Percentiles rank a stretch among this genome's conserved stretches.
These are phyloP conservation scores for Nakataea oryzae DNA, from an alignment of 2,329 filamentous ascomycete species.

Conservation along the genomic window DNA sequence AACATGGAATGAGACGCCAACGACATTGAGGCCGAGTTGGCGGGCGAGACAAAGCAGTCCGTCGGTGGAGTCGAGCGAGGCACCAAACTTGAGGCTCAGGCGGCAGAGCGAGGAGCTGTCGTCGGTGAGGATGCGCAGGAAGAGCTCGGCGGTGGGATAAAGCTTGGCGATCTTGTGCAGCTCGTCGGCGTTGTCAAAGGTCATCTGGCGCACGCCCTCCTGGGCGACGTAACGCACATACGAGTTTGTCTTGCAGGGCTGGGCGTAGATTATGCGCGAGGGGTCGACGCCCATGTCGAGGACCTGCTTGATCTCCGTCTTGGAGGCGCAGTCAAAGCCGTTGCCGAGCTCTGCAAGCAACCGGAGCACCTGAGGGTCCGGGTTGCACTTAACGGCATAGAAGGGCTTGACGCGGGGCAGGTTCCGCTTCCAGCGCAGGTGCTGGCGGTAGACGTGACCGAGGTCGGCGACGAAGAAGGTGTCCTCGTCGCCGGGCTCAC, in stretches of 20 bases:
- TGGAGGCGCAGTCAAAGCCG: constrained; percentile 97
- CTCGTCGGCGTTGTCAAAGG: constrained; percentile 97
- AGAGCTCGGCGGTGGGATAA: constrained; percentile 82
- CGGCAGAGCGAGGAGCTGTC: constrained; percentile 91
- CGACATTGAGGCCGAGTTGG: constrained; percentile 76
- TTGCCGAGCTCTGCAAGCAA: constrained; percentile 82
- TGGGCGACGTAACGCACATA: constrained; percentile 85
- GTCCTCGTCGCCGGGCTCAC: constrained; percentile 89
- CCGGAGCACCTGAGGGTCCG: constrained; percentile 77
- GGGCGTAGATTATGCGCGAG: constrained; percentile 92
- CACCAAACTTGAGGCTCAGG: constrained; percentile 94
- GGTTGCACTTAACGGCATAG: constrained; percentile 99
- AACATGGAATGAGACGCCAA: constrained; percentile 96
- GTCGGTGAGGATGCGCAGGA: constrained; percentile 89
- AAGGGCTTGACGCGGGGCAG: constrained; percentile 89
- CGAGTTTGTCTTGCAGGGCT: constrained; percentile 99
- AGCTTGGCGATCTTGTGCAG: constrained; percentile 94
- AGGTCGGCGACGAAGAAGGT: constrained; percentile 97
- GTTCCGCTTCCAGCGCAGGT: constrained; percentile 95
- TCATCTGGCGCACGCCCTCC: constrained; percentile 92
- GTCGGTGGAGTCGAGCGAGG: constrained; percentile 71
- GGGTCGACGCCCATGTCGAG: constrained; percentile 74
- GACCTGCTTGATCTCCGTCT: constrained; percentile 91
- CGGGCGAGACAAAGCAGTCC: constrained; percentile 71
- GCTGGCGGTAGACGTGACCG: constrained; percentile 97